Evolutionary conservation across 2,329 filamentous ascomycete genomes (phyloP).

Genomic region (Colletotrichum acutatum): DNA sequence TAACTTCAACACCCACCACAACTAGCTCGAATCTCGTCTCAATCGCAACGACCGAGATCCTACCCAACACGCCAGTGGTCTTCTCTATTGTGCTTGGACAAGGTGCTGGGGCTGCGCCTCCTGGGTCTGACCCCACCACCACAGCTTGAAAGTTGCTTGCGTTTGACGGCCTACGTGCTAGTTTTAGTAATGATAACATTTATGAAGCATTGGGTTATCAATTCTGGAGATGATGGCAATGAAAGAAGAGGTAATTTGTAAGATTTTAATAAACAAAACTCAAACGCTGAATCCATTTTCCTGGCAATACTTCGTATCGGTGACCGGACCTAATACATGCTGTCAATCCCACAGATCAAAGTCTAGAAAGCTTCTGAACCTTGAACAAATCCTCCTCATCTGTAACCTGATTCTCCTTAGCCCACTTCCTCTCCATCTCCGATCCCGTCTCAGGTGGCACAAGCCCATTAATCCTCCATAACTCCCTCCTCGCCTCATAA

Average conservation of each 20-base stretch:
- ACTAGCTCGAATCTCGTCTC: background rate
- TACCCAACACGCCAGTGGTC: background rate
- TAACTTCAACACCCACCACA: background rate
- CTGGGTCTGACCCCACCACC: background rate
- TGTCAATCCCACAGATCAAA: background rate
- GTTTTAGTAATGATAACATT: background rate
- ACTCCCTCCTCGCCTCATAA: slow-evolving; percentile 17
- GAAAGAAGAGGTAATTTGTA: no score
- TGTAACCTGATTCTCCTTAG: background rate
- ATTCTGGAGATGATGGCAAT: no score
- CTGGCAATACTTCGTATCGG: no score
- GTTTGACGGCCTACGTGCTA: background rate
- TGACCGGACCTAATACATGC: no score
- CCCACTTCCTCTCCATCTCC: slow-evolving; percentile 17
- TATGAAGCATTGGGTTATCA: background rate
- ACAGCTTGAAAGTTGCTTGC: background rate
- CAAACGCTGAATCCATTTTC: no score
- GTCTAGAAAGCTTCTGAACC: background rate
- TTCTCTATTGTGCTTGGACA: background rate
- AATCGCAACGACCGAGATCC: background rate
- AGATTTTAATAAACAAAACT: no score
- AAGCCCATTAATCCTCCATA: slow-evolving; percentile 14
- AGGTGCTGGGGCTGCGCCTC: background rate
- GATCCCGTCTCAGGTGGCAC: background rate
- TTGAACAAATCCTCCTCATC: background rate